phyloP scores from a whole-genome alignment of 2,329 filamentous ascomycete genomes.

The Sclerotinia spermophila region DNA sequence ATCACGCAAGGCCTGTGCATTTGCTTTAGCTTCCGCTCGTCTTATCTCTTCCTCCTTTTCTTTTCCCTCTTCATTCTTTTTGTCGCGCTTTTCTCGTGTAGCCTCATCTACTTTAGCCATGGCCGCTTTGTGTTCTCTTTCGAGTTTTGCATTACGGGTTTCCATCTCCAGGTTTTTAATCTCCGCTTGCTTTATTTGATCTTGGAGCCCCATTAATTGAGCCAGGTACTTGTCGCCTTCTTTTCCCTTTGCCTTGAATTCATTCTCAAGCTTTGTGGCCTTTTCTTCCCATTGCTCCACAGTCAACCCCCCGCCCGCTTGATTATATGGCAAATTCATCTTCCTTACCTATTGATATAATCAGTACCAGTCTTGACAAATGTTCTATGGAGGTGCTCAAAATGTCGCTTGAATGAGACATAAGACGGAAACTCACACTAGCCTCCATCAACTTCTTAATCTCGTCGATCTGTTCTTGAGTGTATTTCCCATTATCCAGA shows the following conservation, averaged over 20 bases:
- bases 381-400: no score
- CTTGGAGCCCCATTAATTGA: background rate
- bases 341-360: background rate
- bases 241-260: background rate
- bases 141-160: background rate
- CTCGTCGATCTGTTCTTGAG: background rate
- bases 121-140: background rate
- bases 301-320: background rate
- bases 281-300: background rate
- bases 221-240: background rate
- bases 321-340: background rate
- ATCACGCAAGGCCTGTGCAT: background rate
- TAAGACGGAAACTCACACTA: background rate
- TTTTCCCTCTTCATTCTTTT: background rate
- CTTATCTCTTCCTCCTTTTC: background rate
- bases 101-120: background rate
- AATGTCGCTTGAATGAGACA: background rate
- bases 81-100: background rate
- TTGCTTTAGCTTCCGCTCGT: background rate
- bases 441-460: background rate
- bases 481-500: background rate
- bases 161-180: background rate
- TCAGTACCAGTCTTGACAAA: background rate
- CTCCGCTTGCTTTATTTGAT: background rate
- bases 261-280: background rate